These are phyloP conservation scores for Mollisia scopiformis DNA, from an alignment of 2,329 filamentous ascomycete species.

Conservation along the genomic window DNA sequence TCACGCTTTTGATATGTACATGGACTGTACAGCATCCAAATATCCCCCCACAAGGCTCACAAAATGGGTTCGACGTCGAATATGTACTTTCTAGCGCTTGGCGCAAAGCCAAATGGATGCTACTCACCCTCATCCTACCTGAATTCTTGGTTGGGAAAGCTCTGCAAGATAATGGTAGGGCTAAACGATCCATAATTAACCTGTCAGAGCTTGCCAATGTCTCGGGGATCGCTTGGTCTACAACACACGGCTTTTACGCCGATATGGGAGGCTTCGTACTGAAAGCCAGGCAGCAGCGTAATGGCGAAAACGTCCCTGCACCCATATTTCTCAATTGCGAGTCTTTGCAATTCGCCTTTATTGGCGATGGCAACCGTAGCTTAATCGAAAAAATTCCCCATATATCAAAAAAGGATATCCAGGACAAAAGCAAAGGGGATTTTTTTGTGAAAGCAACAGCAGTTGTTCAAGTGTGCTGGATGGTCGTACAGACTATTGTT, in stretches of 20 bases:
- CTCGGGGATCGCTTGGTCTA: neutral
- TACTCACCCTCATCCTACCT: neutral
- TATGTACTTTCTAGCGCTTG: neutral
- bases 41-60: neutral
- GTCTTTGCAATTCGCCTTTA: neutral
- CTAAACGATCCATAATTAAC: neutral
- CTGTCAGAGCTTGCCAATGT: neutral
- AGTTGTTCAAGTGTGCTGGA: constrained; percentile 22
- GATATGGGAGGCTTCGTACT: constrained; percentile 3
- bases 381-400: neutral
- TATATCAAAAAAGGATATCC: constrained; percentile 16
- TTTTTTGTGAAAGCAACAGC: constrained; percentile 21
- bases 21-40: constrained; percentile 7
- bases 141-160: neutral
- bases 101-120: constrained; percentile 1
- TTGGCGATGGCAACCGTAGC: neutral
- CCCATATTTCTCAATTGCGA: neutral
- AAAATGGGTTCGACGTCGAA: neutral
- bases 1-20: neutral
- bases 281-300: neutral
- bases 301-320: neutral
- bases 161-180: neutral
- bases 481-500: constrained; percentile 21
- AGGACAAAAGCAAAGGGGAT: constrained; percentile 26
- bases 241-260: constrained; percentile 1